phyloP scores from a whole-genome alignment of 2,329 filamentous ascomycete genomes.

The Colletotrichum spinosum region DNA sequence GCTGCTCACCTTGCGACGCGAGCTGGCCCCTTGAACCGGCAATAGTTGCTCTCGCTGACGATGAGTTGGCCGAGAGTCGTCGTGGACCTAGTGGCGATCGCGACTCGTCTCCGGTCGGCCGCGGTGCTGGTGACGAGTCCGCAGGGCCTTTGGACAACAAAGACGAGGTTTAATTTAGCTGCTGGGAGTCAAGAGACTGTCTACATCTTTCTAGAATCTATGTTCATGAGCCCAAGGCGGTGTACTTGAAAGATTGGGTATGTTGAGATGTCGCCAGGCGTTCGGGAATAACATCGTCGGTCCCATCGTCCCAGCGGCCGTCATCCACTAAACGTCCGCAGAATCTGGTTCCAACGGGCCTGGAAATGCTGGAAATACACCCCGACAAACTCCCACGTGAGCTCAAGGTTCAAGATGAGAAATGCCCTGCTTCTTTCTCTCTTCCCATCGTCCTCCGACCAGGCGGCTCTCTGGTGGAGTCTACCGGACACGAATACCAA shows the following conservation, averaged over 20 bases:
- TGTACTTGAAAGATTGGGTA: no score
- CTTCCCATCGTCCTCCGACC: background rate
- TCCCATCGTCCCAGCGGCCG: no score
- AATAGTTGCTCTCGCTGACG: slow-evolving; percentile 4
- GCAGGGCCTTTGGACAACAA: no score
- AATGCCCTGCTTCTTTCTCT: no score
- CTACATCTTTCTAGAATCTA: no score
- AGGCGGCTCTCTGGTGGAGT: slow-evolving; percentile 1
- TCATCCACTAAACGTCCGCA: no score
- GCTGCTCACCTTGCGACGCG: background rate
- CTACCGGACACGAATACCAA: background rate
- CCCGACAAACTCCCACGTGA: slow-evolving; percentile 11
- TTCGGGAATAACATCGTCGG: no score
- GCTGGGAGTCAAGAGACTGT: no score
- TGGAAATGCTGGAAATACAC: background rate
- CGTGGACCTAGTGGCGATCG: slow-evolving; percentile 5
- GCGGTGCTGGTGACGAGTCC: slow-evolving; percentile 4
- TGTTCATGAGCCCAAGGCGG: no score
- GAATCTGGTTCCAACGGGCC: no score
- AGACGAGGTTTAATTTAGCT: no score
- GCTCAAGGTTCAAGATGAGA: background rate
- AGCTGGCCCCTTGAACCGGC: background rate
- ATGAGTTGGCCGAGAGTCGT: background rate
- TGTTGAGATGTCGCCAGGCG: no score
- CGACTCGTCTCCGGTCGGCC: slow-evolving; percentile 19